Conservation (phyloP, 2,329 filamentous ascomycete genomes). For the Hymenoscyphus fraxineus region DNA sequence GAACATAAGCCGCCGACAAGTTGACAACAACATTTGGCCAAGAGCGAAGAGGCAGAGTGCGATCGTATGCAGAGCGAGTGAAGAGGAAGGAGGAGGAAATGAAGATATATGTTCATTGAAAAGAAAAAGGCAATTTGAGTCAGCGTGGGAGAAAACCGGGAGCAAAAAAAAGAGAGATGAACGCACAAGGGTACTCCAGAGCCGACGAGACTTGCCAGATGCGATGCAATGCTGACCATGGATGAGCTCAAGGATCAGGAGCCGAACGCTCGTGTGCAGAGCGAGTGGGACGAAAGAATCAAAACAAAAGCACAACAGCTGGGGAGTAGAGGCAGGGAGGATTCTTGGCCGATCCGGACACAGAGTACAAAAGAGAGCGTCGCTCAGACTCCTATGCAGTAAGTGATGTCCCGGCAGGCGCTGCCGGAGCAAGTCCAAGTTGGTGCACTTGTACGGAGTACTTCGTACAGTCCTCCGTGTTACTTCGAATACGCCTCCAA, state of each 20-base stretch:
- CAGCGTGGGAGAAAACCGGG: background rate
- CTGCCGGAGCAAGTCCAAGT: constrained; percentile 10
- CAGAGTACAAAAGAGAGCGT: background rate
- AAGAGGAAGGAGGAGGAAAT: background rate
- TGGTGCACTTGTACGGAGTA: background rate
- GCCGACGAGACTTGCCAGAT: constrained; percentile 16
- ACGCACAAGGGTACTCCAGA: background rate
- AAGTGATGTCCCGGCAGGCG: constrained; percentile 11
- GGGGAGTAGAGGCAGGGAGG: background rate
- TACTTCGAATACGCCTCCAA: constrained; percentile 3
- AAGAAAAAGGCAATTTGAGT: background rate
- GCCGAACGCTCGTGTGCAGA: constrained; percentile 20
- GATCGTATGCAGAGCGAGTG: background rate
- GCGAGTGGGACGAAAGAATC: constrained; percentile 6
- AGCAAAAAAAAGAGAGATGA: no score
- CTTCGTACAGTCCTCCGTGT: constrained; percentile 5
- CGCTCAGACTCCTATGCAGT: constrained; percentile 3
- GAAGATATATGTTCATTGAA: background rate
- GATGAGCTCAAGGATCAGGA: constrained; percentile 31
- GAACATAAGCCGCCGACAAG: constrained; percentile 17
- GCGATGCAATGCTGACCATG: constrained; percentile 20
- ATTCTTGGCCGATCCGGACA: background rate
- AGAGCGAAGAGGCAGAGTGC: background rate
- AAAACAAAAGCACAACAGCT: background rate
- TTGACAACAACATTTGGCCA: constrained; percentile 4